Evolutionary conservation across 257 asterid genomes (phyloP).

Genomic region (Ocimum tenuiflorum): DNA sequence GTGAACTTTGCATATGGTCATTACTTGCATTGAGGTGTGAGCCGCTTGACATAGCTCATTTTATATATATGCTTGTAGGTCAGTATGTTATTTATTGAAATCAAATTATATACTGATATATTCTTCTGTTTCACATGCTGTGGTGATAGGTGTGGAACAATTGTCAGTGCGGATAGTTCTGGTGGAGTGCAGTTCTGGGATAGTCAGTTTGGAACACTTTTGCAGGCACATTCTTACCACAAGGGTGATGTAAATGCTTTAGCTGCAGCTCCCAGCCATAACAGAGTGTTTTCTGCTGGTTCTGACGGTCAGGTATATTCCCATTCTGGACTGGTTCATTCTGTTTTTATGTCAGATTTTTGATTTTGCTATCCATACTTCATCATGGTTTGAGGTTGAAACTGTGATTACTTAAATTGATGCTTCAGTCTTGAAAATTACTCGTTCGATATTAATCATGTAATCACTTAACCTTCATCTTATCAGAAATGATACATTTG

Average conservation of each 20-base stretch:
- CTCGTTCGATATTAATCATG: neutral
- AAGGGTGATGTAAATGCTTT: conserved; percentile 88
- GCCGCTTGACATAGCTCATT: conserved; percentile 19
- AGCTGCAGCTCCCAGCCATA: conserved; percentile 80
- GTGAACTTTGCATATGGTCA: conserved; percentile 81
- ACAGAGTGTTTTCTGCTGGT: conserved; percentile 84
- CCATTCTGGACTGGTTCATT: neutral
- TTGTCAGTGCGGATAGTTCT: conserved; percentile 87
- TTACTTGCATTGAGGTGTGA: conserved; percentile 69
- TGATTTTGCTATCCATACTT: neutral
- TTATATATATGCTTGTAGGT: neutral
- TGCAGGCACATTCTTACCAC: conserved; percentile 79
- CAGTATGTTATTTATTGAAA: neutral
- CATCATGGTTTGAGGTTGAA: neutral
- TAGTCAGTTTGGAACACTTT: conserved; percentile 72
- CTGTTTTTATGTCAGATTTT: neutral
- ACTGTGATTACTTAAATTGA: neutral
- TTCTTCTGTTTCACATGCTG: neutral
- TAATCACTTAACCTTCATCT: too few species aligned
- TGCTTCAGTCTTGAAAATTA: neutral
- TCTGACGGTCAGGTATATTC: conserved; percentile 91
- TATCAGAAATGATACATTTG: neutral
- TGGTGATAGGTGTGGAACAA: conserved; percentile 64
- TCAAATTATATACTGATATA: neutral
- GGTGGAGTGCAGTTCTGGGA: conserved; percentile 96